Base-by-base conservation (phyloP, 2,329 filamentous ascomycete species). In the Domatiomyces catenatus region DNA sequence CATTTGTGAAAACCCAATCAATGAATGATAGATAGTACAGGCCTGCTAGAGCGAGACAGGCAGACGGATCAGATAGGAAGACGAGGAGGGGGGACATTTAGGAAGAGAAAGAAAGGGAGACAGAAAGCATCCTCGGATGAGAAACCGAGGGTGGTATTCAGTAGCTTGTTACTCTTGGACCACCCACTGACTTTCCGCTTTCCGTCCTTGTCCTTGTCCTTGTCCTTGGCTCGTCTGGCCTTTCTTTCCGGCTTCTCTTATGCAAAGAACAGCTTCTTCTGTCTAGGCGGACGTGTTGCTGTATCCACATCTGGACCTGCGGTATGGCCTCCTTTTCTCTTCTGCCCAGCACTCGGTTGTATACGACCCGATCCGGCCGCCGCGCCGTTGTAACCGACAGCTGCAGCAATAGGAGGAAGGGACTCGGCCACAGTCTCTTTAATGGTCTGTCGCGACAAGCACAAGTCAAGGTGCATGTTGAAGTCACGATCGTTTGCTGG, bases 401-500 rank as follows among this genome's bases (percentile, higher is more conserved):
- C 45, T 3, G 8, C 45, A 28, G 8, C 43, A 45, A 3, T 8
- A 20, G 8, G 10, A 15, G 8, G 18, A 18, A 18, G 20, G 4
- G 50, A 50, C 48, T 57, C 54, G 10, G 58, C 81, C 1, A 92
- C 81, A 0, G 80, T 83, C 60, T 95, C 86, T 45, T 83, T 83
- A 59, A 98, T 96, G 0, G 87, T 86, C 61, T 85, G 80, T 50
- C 82, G 75, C 0, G 89, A 95, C 1, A 98, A 75, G 64, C 92
- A 98, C 7, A 84, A 76, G 64, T 98, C 92, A 48, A 98, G 88
- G 62, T 98, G 92, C 51, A 84, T 79, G 58, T 98, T 98, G 67
- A 96, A 94, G 0, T 69, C 70, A 45, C 74, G 75, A 63, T 95
- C 87, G 63, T 94, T 87, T 0, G 87, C 77, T 0, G 71, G 61